phyloP scores from a whole-genome alignment of 192 early-diverging fungal species.

The Lobosporangium transversale region DNA sequence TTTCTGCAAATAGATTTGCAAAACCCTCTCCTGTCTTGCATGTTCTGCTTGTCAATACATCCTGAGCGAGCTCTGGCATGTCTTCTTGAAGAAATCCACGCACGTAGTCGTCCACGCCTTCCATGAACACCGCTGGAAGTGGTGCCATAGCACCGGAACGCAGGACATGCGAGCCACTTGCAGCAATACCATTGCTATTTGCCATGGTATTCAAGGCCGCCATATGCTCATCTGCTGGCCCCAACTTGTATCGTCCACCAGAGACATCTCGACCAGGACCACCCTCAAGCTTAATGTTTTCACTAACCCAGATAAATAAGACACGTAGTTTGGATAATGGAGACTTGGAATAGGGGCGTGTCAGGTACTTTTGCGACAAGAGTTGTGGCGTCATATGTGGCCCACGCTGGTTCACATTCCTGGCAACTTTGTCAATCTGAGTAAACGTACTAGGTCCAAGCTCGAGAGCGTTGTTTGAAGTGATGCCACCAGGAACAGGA shows the following conservation, averaged over 20 bases:
- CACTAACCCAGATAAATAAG: conserved; percentile 75
- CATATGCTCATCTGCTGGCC: conserved; percentile 27
- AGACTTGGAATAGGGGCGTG: conserved; percentile 68
- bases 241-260: conserved; percentile 41
- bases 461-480: conserved; percentile 5
- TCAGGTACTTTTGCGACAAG: conserved; percentile 70
- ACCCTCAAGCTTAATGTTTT: conserved; percentile 65
- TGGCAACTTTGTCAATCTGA: conserved; percentile 73
- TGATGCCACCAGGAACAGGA: not conserved
- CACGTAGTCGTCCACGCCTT: conserved; percentile 32
- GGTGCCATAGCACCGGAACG: conserved; percentile 5
- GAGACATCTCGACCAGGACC: conserved; percentile 41
- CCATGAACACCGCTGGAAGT: conserved; percentile 16
- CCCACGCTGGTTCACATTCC: conserved; percentile 69
- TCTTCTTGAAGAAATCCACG: conserved; percentile 47
- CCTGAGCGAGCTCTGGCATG: conserved; percentile 52
- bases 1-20: conserved; percentile 62
- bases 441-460: conserved; percentile 54
- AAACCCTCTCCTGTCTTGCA: conserved; percentile 61
- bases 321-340: conserved; percentile 68
- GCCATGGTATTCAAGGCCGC: not conserved
- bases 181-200: not conserved
- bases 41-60: conserved; percentile 46
- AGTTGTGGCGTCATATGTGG: conserved; percentile 67
- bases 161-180: not conserved